A percentile compares a stretch with the other conserved stretches of the same genome.
phyloP scores from a whole-genome alignment of 148 eudicot genomes.

The Cornus kousa region DNA sequence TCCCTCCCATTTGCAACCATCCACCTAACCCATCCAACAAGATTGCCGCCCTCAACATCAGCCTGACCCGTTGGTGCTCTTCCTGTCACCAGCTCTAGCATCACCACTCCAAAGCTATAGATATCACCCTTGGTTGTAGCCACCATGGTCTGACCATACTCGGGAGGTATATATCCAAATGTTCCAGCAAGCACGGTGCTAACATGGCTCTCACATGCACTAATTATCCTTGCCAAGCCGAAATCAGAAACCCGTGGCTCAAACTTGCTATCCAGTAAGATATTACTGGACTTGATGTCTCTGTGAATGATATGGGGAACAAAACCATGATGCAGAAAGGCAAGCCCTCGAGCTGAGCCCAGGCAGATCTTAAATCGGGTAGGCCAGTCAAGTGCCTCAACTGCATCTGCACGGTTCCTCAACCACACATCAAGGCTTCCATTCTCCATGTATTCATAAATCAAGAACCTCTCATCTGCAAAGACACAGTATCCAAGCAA shows the following conservation, averaged over 20 bases:
- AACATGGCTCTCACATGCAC: conserved; percentile 94
- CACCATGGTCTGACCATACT: conserved; percentile 84
- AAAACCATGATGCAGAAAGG: conserved; percentile 92
- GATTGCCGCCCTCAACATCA: conserved; percentile 84
- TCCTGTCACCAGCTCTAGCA: conserved; percentile 87
- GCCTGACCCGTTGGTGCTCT: conserved; percentile 80
- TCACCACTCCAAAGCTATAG: conserved; percentile 92
- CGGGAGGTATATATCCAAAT: conserved; percentile 93
- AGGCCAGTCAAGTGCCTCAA: conserved; percentile 84
- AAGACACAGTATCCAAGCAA: conserved; percentile 80
- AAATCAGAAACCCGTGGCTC: conserved; percentile 89
- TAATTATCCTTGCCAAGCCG: conserved; percentile 84
- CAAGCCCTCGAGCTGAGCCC: conserved; percentile 85
- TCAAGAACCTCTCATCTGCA: conserved; percentile 73
- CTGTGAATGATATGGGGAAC: conserved; percentile 92
- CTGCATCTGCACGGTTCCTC: conserved; percentile 75
- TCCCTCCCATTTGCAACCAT: conserved; percentile 57
- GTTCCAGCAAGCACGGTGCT: conserved; percentile 86
- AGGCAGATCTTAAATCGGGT: conserved; percentile 79
- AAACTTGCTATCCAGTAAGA: conserved; percentile 62
- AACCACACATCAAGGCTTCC: conserved; percentile 95
- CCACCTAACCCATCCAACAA: conserved; percentile 92
- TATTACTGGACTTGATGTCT: conserved; percentile 92
- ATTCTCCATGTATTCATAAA: conserved; percentile 92
- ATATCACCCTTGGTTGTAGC: conserved; percentile 83